These are phyloP conservation scores for Ustulina deusta DNA, from an alignment of 2,329 filamentous ascomycete species.

Conservation along the genomic window DNA sequence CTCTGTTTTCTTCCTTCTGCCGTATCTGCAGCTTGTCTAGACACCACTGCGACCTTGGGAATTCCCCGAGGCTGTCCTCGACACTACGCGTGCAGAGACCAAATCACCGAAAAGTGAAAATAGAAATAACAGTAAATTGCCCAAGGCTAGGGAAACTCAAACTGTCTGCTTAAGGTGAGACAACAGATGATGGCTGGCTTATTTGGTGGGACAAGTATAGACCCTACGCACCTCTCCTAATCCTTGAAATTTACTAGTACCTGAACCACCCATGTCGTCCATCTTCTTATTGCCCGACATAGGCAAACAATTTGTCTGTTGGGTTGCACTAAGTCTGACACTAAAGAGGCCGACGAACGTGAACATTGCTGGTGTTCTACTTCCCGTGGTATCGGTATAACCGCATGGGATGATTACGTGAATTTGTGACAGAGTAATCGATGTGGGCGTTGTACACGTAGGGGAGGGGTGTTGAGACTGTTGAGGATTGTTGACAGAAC, in stretches of 20 bases:
- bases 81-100: too few relatives aligned
- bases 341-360: background rate
- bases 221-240: conserved; percentile 3
- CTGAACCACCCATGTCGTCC: background rate
- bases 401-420: conserved; percentile 15
- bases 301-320: background rate
- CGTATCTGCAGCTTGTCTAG: background rate
- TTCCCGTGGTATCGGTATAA: background rate
- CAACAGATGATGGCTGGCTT: conserved; percentile 9
- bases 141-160: background rate
- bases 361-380: background rate
- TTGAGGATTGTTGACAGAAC: conserved; percentile 17
- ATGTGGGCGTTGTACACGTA: conserved; percentile 27
- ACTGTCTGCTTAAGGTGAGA: background rate
- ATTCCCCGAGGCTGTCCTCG: too few relatives aligned
- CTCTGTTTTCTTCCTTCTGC: background rate
- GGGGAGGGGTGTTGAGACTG: conserved; percentile 14
- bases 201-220: conserved; percentile 30
- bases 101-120: too few relatives aligned
- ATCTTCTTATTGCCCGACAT: conserved; percentile 1
- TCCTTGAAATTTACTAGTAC: background rate
- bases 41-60: too few relatives aligned
- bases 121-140: background rate
- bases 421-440: conserved; percentile 19
- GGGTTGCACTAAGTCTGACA: background rate